phyloP scores from a whole-genome alignment of 2,329 filamentous ascomycete species.

The Cryphonectria nitschkei region DNA sequence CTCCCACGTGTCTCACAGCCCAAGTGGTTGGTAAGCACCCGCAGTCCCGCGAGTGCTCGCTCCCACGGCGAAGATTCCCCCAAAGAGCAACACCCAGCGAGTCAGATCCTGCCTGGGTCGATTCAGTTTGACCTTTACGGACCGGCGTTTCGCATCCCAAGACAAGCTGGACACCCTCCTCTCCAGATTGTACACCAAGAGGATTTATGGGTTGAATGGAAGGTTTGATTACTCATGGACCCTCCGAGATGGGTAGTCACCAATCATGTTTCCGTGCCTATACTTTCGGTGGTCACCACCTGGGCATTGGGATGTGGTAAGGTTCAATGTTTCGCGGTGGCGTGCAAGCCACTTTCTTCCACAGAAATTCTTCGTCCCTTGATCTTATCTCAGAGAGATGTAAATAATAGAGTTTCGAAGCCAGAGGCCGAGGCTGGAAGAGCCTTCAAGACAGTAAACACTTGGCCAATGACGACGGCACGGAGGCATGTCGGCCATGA shows the following conservation, averaged over 20 bases:
- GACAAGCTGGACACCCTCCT: not conserved
- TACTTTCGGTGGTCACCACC: not conserved
- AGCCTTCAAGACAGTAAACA: not conserved
- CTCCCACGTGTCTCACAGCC: not conserved
- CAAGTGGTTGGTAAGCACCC: not conserved
- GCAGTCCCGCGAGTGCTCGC: not conserved
- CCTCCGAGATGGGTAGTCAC: not conserved
- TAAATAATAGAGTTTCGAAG: not conserved
- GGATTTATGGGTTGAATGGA: too few relatives aligned
- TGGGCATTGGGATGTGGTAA: too few relatives aligned
- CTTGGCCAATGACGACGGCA: not conserved
- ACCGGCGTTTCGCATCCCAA: not conserved
- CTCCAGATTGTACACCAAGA: too few relatives aligned
- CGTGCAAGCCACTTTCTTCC: not conserved
- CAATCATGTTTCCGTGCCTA: not conserved
- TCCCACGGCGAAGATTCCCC: not conserved
- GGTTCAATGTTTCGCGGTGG: too few relatives aligned
- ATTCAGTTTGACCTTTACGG: not conserved
- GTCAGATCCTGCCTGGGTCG: not conserved
- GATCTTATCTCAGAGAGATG: not conserved
- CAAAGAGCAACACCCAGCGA: not conserved
- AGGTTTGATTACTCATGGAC: too few relatives aligned
- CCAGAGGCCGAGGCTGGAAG: not conserved
- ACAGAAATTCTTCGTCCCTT: not conserved
- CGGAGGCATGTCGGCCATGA: not conserved